Percentiles rank a stretch among this genome's conserved stretches.
phyloP scores from a whole-genome alignment of 148 eudicot genomes.

The Vaccinium macrocarpon region DNA sequence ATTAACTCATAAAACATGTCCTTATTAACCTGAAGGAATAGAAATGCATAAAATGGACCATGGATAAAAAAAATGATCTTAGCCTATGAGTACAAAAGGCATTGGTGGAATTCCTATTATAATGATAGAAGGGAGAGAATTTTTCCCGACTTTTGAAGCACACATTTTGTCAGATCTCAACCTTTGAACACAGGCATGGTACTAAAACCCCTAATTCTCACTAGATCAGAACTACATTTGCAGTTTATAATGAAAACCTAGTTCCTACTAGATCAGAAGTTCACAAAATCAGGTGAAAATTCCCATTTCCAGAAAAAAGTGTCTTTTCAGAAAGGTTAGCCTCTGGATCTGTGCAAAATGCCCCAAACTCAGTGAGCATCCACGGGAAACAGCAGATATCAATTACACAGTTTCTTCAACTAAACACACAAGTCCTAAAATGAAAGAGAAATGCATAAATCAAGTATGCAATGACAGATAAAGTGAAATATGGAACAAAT shows the following conservation, averaged over 20 bases:
- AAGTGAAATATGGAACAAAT: neutral
- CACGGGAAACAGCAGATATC: neutral
- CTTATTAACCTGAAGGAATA: neutral
- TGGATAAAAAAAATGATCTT: neutral
- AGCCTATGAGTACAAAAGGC: neutral
- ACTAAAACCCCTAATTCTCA: neutral
- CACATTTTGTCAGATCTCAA: neutral
- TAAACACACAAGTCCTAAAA: neutral
- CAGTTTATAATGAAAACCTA: too few species aligned
- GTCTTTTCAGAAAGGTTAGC: neutral
- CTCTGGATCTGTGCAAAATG: constrained; percentile 2
- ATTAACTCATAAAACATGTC: neutral
- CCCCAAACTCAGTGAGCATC: neutral
- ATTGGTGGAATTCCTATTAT: neutral
- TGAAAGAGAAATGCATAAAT: neutral
- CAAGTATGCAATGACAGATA: neutral
- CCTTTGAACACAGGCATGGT: neutral
- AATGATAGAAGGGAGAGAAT: neutral
- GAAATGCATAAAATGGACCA: neutral
- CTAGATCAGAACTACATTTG: neutral
- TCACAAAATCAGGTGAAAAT: neutral
- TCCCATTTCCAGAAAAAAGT: neutral
- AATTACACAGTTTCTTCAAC: neutral
- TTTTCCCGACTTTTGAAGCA: neutral
- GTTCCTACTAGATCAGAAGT: neutral